Evolutionary conservation across 805 yeast species (phyloP), one percentile per base, ranked within the genome.

Genomic region (Ogataea pilisensis): DNA sequence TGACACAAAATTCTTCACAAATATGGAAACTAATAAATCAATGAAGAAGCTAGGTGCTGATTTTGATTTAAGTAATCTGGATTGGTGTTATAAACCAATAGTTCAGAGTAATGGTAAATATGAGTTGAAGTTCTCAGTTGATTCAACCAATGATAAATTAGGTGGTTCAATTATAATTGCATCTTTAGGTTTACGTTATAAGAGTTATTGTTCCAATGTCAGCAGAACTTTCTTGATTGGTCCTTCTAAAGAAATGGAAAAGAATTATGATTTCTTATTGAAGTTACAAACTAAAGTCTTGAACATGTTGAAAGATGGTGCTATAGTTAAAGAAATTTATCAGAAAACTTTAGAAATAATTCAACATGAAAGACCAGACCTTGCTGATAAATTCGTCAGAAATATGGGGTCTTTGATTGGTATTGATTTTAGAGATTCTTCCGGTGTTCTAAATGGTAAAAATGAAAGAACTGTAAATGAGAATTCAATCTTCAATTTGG

Each of bases 51-150:
- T 78, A 35, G 82, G 84, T 34, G 68, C 75, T 26, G 91, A 84
- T 40, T 83, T 89, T 46, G 95, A 88, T 54, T 69, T 82, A 5
- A 79, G 77, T 46, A 76, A 79, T 48, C 66, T 91, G 17, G 98
- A 91, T 60, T 91, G 97, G 96, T 85, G 95, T 50, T 88, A 86
- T 62, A 79, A 89, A 41, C 97, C 98, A 22, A 85, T 89, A 38
- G 75, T 89, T 39, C 95, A 88, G 66, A 83, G 95, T 51, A 95
- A 95, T 40, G 88, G 87, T 27, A 78, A 80, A 41, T 90, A 80
- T 57, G 95, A 89, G 61, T 69, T 90, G 56, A 81, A 75, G 54
- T 90, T 95, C 32, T 80, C 91, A 42, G 95, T 95, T 1, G 77
- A 80, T 42, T 82, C 95, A 1, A 76, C 78, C 38, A 74, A 78